Conservation (phyloP, 352 stramenopile genomes). For the Thraustochytrium sp. region DNA sequence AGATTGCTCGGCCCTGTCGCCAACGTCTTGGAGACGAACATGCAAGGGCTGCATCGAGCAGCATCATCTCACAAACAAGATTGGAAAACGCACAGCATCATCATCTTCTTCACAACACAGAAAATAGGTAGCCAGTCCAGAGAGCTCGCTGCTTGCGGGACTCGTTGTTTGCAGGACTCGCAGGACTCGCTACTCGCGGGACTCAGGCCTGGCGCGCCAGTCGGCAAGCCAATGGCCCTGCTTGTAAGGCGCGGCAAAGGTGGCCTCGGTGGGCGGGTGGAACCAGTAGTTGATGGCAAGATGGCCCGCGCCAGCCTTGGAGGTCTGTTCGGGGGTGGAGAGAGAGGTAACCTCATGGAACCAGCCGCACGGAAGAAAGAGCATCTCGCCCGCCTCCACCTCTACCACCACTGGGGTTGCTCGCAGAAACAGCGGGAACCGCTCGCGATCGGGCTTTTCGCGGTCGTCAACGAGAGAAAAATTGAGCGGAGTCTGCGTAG, state of each 20-base stretch:
- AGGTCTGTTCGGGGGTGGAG: not conserved
- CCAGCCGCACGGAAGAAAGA: slow-evolving; percentile 93
- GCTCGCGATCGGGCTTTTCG: not conserved
- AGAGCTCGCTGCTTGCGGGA: too few relatives aligned
- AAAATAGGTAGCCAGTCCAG: too few relatives aligned
- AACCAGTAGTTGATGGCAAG: slow-evolving; percentile 81
- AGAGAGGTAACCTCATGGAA: slow-evolving; percentile 93
- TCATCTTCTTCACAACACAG: too few relatives aligned
- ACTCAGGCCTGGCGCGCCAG: not conserved
- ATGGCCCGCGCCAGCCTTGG: slow-evolving; percentile 59
- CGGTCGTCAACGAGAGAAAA: slow-evolving; percentile 36
- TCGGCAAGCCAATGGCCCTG: not conserved
- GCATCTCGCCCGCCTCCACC: slow-evolving; percentile 81
- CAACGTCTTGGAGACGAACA: too few relatives aligned
- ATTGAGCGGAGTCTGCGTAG: slow-evolving; percentile 7
- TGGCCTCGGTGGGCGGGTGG: slow-evolving; percentile 63
- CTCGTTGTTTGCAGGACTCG: too few relatives aligned
- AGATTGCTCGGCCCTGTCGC: too few relatives aligned
- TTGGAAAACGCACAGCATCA: too few relatives aligned
- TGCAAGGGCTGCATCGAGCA: too few relatives aligned
- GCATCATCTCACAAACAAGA: too few relatives aligned
- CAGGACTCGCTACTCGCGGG: too few relatives aligned
- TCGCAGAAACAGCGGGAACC: slow-evolving; percentile 9
- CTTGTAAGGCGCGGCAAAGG: slow-evolving; percentile 63
- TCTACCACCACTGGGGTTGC: slow-evolving; percentile 50